Evolutionary conservation across 2,329 filamentous ascomycete species (phyloP), one percentile per base, ranked within the genome.

Genomic region (Fusarium cicatricum): DNA sequence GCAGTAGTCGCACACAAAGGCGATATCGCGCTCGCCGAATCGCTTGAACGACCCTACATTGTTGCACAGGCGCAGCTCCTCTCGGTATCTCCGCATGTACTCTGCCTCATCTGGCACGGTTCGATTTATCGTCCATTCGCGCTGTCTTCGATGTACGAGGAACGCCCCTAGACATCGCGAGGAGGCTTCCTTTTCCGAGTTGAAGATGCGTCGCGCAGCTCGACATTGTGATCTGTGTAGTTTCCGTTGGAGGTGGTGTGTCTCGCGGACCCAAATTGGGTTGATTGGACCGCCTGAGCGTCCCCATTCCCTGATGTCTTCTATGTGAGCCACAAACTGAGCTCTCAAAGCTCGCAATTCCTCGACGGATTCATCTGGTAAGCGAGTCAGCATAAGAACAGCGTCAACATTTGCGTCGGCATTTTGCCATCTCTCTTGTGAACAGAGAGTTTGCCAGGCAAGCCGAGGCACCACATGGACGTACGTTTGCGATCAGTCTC

Each of bases 1-100:
- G 72, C 84, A 86, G 66, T 81, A 86, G 71, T 87, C 83, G 73
- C 84, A 87, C 8, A 85, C 75, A 64, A 86, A 86, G 8, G 80
- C 83, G 41, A 85, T 77, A 55, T 85, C 83, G 33, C 71, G 68
- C 28, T 84, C 80, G 36, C 78, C 81, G 46, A 85, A 80, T 12
- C 82, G 78, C 71, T 85, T 80, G 56, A 86, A 86, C 23, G 76
- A 74, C n/a, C 84, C 84, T 2, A 83, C 75, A 4, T 70, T 68
- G 62, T 82, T 82, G 71, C 83, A 86, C 19, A 76, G 72, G 26
- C 74, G 73, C 5, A 85, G 73, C 68, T 83, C 82, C 53, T 84
- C 80, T 14, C 80, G 70, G 41, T 77, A 75, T 21, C 72, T 71
- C 19, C 71, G 67, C 39, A 71, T 62, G 56, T 78, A 74, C 46